These are phyloP conservation scores for Nannizzia gypsea DNA, from an alignment of 2,329 filamentous ascomycete genomes.

Conservation along the genomic window DNA sequence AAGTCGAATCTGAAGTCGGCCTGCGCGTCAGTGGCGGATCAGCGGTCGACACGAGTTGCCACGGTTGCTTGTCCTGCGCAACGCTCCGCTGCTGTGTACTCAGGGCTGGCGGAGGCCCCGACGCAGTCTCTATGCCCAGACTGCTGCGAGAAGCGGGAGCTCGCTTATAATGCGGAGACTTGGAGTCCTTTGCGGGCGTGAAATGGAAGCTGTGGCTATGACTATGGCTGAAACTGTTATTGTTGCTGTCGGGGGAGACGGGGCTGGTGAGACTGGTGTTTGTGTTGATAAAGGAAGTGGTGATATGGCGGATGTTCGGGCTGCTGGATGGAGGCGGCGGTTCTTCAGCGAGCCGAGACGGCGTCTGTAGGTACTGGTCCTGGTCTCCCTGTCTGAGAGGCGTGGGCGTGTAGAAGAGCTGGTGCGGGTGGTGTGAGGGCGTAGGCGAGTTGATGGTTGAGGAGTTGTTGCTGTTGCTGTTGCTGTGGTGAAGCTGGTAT, in stretches of 20 bases:
- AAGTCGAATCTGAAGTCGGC: conserved; percentile 15
- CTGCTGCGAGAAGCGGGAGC: conserved; percentile 39
- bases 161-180: conserved; percentile 21
- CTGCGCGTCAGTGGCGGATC: conserved; percentile 14
- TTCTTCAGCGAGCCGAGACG: background rate
- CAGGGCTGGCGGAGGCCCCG: conserved; percentile 41
- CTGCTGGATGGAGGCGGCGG: conserved; percentile 13
- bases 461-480: conserved; percentile 6
- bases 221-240: too few species aligned
- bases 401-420: background rate
- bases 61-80: conserved; percentile 24
- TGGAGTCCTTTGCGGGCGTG: conserved; percentile 10
- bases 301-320: conserved; percentile 15
- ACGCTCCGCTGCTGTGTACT: conserved; percentile 32
- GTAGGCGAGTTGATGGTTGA: conserved; percentile 14
- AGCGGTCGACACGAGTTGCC: conserved; percentile 19
- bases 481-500: conserved; percentile 1
- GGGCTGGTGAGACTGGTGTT: conserved; percentile 5
- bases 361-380: background rate
- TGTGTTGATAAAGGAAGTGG: conserved; percentile 6
- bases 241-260: background rate
- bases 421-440: conserved; percentile 10
- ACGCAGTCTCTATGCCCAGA: conserved; percentile 40
- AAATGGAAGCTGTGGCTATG: background rate
- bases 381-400: conserved; percentile 12